Evolutionary conservation across 345 rosid genomes (phyloP), one percentile per base, ranked within the genome.

Genomic region (Eucalyptus tenuipes): DNA sequence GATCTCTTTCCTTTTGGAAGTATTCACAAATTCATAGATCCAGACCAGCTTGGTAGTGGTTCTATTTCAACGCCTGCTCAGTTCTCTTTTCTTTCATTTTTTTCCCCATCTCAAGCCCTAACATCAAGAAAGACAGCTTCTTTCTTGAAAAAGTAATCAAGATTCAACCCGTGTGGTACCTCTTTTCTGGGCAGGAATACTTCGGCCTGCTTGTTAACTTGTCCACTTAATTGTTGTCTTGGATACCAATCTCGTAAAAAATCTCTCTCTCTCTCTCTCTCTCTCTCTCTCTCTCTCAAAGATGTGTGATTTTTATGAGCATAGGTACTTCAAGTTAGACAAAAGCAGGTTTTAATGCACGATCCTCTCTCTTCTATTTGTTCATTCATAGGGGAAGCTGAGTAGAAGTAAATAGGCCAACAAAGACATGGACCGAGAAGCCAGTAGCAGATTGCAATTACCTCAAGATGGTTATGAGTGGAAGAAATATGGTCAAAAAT

Each of bases 401-500:
- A 86, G 88, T 68, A 45, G 44, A 15, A n/a, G 86, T 52, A 18
- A 55, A 88, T 45, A 14, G 49, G 24, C 80, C 88, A 49, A 27
- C 53, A 75, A 75, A 66, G 87, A 71, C 55, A 64, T n/a, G 89
- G 91, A 79, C 27, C 71, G 27, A n/a, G 49, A 55, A 85, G 55
- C 64, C 80, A 86, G 87, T 29, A 89, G 40, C 15, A 90, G 91
- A 89, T 48, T 92, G 86, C 89, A 61, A 55, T 68, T 90, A 37
- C 94, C 94, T 37, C 87, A 85, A 57, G 94, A 93, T 75, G 93
- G 94, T 10, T 87, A 89, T 31, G 93, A 90, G 71, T 93, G 94
- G 94, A 93, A 87, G 53, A 93, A 93, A 86, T 93, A 93, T 71
- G 94, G 94, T 84, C 93, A 93, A 49, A 93, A 93, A 86, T 92